Conservation (phyloP, 2,329 filamentous ascomycete species). For the Claviceps fusiformis region DNA sequence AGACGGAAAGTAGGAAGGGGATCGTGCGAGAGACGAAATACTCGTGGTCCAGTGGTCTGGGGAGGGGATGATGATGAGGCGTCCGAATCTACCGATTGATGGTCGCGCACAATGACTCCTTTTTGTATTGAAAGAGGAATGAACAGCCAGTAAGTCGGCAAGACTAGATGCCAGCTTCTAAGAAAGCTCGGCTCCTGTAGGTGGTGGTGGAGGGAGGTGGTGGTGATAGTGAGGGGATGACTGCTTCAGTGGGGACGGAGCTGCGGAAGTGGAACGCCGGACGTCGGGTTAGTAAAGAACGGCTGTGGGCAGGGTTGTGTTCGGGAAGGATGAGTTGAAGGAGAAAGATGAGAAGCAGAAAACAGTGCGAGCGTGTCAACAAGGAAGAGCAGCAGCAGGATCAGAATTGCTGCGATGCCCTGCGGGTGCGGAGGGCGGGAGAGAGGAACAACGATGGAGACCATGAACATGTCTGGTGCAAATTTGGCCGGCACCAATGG, state of each 20-base stretch:
- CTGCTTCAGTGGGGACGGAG: constrained; percentile 1
- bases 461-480: not conserved
- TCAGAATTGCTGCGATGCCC: not conserved
- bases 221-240: not conserved
- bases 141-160: not conserved
- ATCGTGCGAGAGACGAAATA: not conserved
- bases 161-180: not conserved
- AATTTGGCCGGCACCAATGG: too few species aligned
- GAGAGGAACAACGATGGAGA: not conserved
- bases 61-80: not conserved
- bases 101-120: not conserved
- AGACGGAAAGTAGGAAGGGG: not conserved
- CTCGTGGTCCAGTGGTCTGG: not conserved
- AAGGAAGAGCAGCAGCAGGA: not conserved
- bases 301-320: not conserved
- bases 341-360: not conserved
- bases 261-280: not conserved
- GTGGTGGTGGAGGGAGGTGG: not conserved
- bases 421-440: not conserved
- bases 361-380: not conserved
- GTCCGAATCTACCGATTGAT: not conserved
- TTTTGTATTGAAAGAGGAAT: too few species aligned
- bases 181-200: not conserved
- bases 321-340: not conserved
- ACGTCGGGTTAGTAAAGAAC: not conserved